Evolutionary conservation across 2,329 filamentous ascomycete genomes (phyloP).

Genomic region (Botrytis porri): DNA sequence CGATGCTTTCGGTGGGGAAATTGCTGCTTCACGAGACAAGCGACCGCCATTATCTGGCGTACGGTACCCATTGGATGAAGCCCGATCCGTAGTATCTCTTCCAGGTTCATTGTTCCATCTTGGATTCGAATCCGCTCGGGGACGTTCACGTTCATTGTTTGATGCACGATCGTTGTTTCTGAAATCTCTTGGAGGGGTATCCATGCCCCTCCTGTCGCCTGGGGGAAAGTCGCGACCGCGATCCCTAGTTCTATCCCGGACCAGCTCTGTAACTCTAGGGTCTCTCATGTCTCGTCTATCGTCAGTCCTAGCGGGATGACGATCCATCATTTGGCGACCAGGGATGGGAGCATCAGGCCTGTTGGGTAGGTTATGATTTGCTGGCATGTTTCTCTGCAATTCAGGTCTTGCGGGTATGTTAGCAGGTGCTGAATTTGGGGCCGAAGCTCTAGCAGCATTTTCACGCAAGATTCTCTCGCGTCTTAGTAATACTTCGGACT

Average conservation of each 20-base stretch:
- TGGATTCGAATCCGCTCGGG: conserved; percentile 32
- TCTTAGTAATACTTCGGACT: conserved; percentile 32
- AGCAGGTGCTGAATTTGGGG: conserved; percentile 24
- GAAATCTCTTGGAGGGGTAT: conserved; percentile 33
- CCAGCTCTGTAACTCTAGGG: conserved; percentile 27
- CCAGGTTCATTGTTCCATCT: conserved; percentile 35
- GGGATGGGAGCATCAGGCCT: conserved; percentile 38
- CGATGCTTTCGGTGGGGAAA: conserved; percentile 34
- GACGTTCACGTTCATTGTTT: conserved; percentile 32
- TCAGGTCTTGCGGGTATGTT: conserved; percentile 31
- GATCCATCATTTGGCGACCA: conserved; percentile 32
- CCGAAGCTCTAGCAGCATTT: conserved; percentile 31
- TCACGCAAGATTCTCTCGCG: conserved; percentile 35
- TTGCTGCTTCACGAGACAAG: conserved; percentile 34
- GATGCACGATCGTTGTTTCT: conserved; percentile 29
- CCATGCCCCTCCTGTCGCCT: conserved; percentile 33
- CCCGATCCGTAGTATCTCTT: conserved; percentile 34
- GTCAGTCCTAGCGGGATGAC: conserved; percentile 33
- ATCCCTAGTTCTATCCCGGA: conserved; percentile 34
- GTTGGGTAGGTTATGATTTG: conserved; percentile 33
- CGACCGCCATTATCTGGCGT: conserved; percentile 31
- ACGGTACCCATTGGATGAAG: conserved; percentile 27
- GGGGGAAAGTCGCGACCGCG: conserved; percentile 34
- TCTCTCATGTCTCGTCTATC: conserved; percentile 37
- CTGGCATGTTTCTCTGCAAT: conserved; percentile 22